Evolutionary conservation across 257 asterid genomes (phyloP), one percentile per base, ranked within the genome.

Genomic region (Anisodus tanguticus): DNA sequence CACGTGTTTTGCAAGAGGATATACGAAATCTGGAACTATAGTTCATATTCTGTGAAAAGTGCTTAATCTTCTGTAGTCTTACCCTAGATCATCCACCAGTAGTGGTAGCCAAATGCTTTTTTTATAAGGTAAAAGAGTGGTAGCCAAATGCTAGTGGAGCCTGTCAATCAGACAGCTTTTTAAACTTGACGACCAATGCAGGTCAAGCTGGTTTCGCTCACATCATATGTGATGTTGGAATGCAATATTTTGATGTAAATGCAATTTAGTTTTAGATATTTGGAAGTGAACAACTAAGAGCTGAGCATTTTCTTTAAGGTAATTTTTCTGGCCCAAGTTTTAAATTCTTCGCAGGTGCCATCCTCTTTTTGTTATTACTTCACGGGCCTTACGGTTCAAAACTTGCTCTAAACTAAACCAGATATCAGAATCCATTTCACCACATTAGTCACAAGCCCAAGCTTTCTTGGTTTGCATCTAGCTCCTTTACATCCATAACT

Each of bases 341-440:
- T 26, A 26, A 64, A 4, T 13, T 64, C 41, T 64, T 64, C 3
- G 41, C 43, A 64, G 43, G 71, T 10, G 8, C 17, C 43, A 31
- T 26, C 71, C 43, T 64, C 43, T 26, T 11, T 31, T 64, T 39
- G 43, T 64, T 64, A 64, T 64, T 64, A 64, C 58, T 71, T 19
- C 39, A 17, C 16, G 3, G 35, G 79, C 78, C 13, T 53, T 45
- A 71, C 39, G 58, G 5, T 71, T 71, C 79, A 45, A 71, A 71
- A 71, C 17, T 45, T 45, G 79, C 39, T 71, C 79, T 17, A 59
- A 59, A 59, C 66, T 59, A 59, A 45, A 71, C 79, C 39, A n/a
- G 58, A 71, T 45, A 71, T 71, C 58, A 71, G 39, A 71, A 5
- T 43, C 79, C 79, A 9, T 71, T 71, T 17, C 79, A n/a, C 58